Percentiles rank a stretch among this genome's conserved stretches.
These are phyloP conservation scores for Aquilaria malaccensis DNA, from an alignment of 345 rosid genomes.

Conservation along the genomic window DNA sequence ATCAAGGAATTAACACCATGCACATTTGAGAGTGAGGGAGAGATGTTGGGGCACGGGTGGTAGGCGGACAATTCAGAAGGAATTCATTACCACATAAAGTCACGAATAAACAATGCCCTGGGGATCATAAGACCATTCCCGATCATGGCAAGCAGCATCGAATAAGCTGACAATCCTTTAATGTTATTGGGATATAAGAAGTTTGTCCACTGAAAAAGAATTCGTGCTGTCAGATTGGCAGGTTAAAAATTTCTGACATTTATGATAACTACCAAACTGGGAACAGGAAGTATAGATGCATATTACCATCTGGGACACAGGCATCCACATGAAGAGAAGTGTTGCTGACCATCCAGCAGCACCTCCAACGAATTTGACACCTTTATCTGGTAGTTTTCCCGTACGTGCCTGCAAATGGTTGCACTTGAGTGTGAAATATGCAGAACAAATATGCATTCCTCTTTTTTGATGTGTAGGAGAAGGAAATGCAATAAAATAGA, in stretches of 20 bases:
- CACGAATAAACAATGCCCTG: slow-evolving; percentile 85
- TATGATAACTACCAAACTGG: too few species aligned
- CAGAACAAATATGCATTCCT: not conserved
- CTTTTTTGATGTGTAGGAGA: not conserved
- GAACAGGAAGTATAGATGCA: not conserved
- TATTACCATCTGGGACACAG: slow-evolving; percentile 79
- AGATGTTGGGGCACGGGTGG: too few species aligned
- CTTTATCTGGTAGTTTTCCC: slow-evolving; percentile 65
- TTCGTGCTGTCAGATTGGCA: slow-evolving; percentile 16
- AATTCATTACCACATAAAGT: slow-evolving; percentile 80
- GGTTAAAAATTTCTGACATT: not conserved
- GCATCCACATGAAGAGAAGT: slow-evolving; percentile 98
- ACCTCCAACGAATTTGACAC: slow-evolving; percentile 53
- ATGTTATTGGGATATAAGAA: slow-evolving; percentile 75
- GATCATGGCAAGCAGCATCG: slow-evolving; percentile 88
- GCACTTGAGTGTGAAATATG: slow-evolving; percentile 17
- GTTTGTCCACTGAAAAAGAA: slow-evolving; percentile 77
- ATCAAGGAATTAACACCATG: too few species aligned
- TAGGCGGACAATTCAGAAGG: too few species aligned
- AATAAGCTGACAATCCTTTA: slow-evolving; percentile 69
- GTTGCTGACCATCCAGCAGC: slow-evolving; percentile 96
- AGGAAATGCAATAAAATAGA: too few species aligned
- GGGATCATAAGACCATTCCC: slow-evolving; percentile 96
- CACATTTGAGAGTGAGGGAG: too few species aligned
- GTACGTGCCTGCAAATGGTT: slow-evolving; percentile 63